phyloP scores from a whole-genome alignment of 306 rosid genomes.

The Castanea mollissima region DNA sequence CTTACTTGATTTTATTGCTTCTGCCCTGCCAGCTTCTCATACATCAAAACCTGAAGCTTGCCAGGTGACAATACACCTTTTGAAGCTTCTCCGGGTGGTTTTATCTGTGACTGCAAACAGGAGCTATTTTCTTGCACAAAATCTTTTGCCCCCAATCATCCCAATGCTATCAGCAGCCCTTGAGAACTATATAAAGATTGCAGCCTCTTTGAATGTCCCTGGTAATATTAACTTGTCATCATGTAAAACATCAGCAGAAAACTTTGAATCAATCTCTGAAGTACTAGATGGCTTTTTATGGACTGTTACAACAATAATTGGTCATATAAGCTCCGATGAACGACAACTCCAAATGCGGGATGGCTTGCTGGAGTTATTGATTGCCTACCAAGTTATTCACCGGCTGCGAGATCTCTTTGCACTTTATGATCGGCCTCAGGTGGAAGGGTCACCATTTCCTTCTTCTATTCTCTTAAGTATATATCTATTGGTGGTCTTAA shows the following conservation, averaged over 20 bases:
- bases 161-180: constrained; percentile 97
- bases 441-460: constrained; percentile 92
- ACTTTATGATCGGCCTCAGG: constrained; percentile 97
- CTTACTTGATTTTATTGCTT: constrained; percentile 92
- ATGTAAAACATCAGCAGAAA: constrained; percentile 76
- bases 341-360: constrained; percentile 93
- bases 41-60: constrained; percentile 97
- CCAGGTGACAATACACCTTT: constrained; percentile 78
- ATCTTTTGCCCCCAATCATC: constrained; percentile 90
- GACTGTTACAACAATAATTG: constrained; percentile 72
- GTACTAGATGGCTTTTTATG: constrained; percentile 83
- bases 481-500: constrained; percentile 76
- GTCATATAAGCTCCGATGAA: constrained; percentile 76
- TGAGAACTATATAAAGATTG: constrained; percentile 92
- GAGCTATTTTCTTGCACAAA: constrained; percentile 87
- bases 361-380: constrained; percentile 81
- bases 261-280: constrained; percentile 81
- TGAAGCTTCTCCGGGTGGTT: constrained; percentile 81
- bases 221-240: constrained; percentile 56
- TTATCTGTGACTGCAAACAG: constrained; percentile 75
- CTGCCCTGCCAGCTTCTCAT: constrained; percentile 97
- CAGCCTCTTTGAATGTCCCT: constrained; percentile 76
- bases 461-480: constrained; percentile 78
- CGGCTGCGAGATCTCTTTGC: constrained; percentile 95
- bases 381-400: constrained; percentile 89